Evolutionary conservation across 805 yeast genomes (phyloP), one percentile per base, ranked within the genome.

Genomic region (Yamadazyma sp.): DNA sequence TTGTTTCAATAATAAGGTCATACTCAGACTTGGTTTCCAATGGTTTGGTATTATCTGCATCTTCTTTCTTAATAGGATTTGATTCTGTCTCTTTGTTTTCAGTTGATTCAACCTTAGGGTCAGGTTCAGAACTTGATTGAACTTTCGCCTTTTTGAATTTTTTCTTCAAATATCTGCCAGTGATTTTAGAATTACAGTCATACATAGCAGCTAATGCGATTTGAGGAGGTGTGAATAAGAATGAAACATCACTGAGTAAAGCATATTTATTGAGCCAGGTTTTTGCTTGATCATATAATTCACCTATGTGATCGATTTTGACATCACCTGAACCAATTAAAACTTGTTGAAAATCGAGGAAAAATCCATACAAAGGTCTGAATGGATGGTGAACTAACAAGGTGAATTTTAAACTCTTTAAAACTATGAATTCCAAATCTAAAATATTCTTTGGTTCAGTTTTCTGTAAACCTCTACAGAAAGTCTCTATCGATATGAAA

Each of bases 331-430:
- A 49, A 76, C 60, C 35, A 65, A 70, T 36, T 59, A 67, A 49
- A 5, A 62, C 63, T 20, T 61, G 70, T 56, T 93, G 98, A 44
- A 89, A 75, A 58, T 93, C 99, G 30, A 91, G 73, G 58, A 83
- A 91, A 55, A 91, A 89, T 15, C 99, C 99, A 56, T 89, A 93
- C n/a, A 93, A 60, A 0, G 98, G 87, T 43, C 82, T 71, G 58
- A 76, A 82, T 2, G 97, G 94, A 60, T 87, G 96, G 56, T 91
- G 98, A 7, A 84, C 91, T 43, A 81, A 55, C 32, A 93, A 64
- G 0, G 95, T 82, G 59, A 93, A 93, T 40, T 78, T 70, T 48
- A 93, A 65, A 7, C 86, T 72, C 57, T 78, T 86, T 36, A 89
- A 61, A 4, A 93, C 72, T 28, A 70, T 67, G 53, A 87, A 93